These are phyloP conservation scores for Dactylellina sp. DNA, from an alignment of 2,329 filamentous ascomycete species.

Conservation along the genomic window DNA sequence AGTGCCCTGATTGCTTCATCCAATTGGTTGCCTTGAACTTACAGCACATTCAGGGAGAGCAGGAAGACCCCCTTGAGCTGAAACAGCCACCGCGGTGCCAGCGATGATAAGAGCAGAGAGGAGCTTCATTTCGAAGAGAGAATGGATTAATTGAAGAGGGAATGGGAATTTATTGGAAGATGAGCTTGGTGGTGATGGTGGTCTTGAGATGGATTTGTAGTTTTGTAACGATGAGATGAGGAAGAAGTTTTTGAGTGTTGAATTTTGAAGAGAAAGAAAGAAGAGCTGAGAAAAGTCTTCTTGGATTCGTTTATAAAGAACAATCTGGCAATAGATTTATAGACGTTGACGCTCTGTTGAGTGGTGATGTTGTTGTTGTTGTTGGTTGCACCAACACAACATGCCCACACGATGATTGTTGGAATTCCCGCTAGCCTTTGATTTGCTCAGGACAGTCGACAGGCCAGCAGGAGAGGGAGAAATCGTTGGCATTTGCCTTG, in stretches of 20 bases:
- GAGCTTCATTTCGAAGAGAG: constrained; percentile 38
- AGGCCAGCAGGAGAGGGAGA: too few relatives aligned
- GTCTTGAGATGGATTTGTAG: too few relatives aligned
- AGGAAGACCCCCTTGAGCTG: constrained; percentile 17
- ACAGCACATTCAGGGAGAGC: constrained; percentile 47
- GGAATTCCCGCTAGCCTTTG: too few relatives aligned
- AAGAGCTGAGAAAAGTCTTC: background rate
- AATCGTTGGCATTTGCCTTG: too few relatives aligned
- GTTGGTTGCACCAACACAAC: background rate
- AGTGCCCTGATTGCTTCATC: background rate
- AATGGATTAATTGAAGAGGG: background rate
- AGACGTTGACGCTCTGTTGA: too few relatives aligned
- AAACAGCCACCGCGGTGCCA: constrained; percentile 9
- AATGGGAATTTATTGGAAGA: background rate
- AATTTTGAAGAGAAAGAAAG: background rate
- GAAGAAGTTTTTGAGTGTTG: too few relatives aligned
- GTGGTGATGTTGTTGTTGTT: background rate
- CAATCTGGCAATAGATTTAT: too few relatives aligned
- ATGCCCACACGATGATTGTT: too few relatives aligned
- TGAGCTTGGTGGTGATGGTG: background rate
- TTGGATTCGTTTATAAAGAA: background rate
- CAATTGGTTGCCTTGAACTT: constrained; percentile 6
- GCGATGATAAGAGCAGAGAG: background rate
- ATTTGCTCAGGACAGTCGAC: too few relatives aligned
- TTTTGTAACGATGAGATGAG: too few relatives aligned